A percentile compares a stretch with the other conserved stretches of the same genome.
phyloP scores from a whole-genome alignment of 1,139 yeast genomes.

The Blastobotrys malaysiensis region DNA sequence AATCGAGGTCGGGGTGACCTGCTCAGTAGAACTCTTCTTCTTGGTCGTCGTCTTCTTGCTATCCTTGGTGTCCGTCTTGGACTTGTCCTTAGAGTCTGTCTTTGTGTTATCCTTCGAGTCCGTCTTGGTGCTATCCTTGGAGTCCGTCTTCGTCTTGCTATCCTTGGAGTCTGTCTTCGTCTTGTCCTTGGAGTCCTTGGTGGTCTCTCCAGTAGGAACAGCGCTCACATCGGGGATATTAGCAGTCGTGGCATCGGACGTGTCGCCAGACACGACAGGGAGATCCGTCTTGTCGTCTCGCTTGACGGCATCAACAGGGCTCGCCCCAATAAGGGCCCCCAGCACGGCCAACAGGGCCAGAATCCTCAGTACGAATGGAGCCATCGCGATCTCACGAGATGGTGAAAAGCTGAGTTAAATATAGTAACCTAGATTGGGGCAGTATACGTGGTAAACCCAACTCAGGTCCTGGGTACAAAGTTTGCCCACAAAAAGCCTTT shows the following conservation, averaged over 20 bases:
- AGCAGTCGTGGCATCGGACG: background rate
- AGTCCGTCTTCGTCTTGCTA: slow-evolving; percentile 2
- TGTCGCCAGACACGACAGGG: background rate
- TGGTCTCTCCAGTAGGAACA: background rate
- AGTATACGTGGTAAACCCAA: background rate
- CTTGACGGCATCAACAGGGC: background rate
- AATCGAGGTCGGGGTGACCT: slow-evolving; percentile 26
- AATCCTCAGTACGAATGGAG: background rate
- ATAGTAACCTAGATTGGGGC: background rate
- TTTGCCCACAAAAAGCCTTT: too few species aligned
- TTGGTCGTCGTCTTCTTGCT: slow-evolving; percentile 7
- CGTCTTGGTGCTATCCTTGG: slow-evolving; percentile 2
- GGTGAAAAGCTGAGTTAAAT: background rate
- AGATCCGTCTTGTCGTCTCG: background rate
- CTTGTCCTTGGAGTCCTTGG: slow-evolving; percentile 2
- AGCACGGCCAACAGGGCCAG: background rate
- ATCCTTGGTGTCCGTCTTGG: slow-evolving; percentile 8
- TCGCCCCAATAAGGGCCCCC: background rate
- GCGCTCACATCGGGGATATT: slow-evolving; percentile 7
- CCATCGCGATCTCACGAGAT: background rate
- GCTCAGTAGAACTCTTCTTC: slow-evolving; percentile 1
- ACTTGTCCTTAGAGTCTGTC: slow-evolving; percentile 6
- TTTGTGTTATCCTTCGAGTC: slow-evolving; percentile 3
- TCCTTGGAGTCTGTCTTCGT: slow-evolving; percentile 5
- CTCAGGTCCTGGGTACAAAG: background rate